These are phyloP conservation scores for Colletotrichum truncatum DNA, from an alignment of 2,329 filamentous ascomycete species.

Conservation along the genomic window DNA sequence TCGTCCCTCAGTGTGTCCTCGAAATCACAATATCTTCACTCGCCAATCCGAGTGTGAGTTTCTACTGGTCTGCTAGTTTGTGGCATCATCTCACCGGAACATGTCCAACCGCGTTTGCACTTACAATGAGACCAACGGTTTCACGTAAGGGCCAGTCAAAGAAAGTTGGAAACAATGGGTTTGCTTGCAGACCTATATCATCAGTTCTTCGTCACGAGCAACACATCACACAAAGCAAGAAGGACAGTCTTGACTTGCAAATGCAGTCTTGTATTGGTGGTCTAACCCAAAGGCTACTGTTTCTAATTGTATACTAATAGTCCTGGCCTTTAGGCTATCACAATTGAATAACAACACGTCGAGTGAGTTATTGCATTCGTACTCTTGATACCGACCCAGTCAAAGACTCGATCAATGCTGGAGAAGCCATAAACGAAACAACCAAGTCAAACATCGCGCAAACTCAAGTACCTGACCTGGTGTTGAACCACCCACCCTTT, in stretches of 20 bases:
- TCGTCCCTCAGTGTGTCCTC: too few relatives aligned
- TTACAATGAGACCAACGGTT: too few relatives aligned
- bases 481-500: conserved; percentile 8
- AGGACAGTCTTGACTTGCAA: not conserved
- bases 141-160: too few relatives aligned
- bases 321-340: not conserved
- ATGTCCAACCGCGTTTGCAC: too few relatives aligned
- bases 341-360: not conserved
- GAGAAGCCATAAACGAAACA: not conserved
- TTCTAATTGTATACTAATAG: not conserved
- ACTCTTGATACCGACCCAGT: not conserved
- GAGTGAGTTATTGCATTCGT: not conserved
- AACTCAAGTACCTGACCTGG: not conserved
- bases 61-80: too few relatives aligned
- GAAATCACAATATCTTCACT: too few relatives aligned
- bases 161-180: too few relatives aligned
- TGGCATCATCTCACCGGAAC: too few relatives aligned
- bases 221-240: not conserved
- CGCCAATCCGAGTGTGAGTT: too few relatives aligned
- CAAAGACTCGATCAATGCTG: not conserved
- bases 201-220: too few relatives aligned
- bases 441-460: not conserved
- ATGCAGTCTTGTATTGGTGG: not conserved
- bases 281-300: not conserved
- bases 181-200: too few relatives aligned